These are phyloP conservation scores for Incumbomyces lentus DNA, from an alignment of 2,329 filamentous ascomycete species.

Conservation along the genomic window DNA sequence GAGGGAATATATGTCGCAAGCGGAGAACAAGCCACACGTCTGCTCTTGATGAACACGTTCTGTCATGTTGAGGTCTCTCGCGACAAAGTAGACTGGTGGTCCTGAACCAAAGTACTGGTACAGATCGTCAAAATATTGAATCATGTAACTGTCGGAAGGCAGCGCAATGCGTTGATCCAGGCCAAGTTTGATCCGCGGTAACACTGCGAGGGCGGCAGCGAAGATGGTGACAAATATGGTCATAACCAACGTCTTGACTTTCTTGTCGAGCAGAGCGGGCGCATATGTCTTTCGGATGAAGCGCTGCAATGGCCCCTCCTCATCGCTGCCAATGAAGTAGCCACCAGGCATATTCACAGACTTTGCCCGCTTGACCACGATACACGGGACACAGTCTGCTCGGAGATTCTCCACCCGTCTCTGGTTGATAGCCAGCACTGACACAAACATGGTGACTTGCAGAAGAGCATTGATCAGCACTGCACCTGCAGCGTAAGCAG, in stretches of 20 bases:
- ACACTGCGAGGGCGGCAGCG: constrained; percentile 69
- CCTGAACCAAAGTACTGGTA: constrained; percentile 86
- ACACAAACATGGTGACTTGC: constrained; percentile 94
- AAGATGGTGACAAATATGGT: constrained; percentile 79
- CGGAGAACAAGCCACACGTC: constrained; percentile 81
- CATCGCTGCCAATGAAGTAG: constrained; percentile 61
- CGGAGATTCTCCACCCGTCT: constrained; percentile 76
- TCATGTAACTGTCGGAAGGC: constrained; percentile 86
- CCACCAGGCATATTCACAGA: constrained; percentile 54
- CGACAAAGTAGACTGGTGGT: constrained; percentile 93
- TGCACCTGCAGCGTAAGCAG: constrained; percentile 87
- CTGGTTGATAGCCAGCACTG: constrained; percentile 84
- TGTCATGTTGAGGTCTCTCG: constrained; percentile 68
- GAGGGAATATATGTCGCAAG: constrained; percentile 73
- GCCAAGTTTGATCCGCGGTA: constrained; percentile 76
- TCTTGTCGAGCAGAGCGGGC: constrained; percentile 66
- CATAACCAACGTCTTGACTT: constrained; percentile 65
- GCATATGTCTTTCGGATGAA: constrained; percentile 90
- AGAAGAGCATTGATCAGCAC: constrained; percentile 96
- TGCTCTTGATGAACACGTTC: constrained; percentile 67
- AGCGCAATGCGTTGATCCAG: constrained; percentile 92
- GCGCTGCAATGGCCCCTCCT: constrained; percentile 71
- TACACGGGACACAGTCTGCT: constrained; percentile 84
- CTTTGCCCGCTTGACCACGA: constrained; percentile 67
- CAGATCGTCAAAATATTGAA: constrained; percentile 91